Evolutionary conservation across 495 filamentous ascomycete genomes (phyloP).

Genomic region (Hypoxylon trugodes): DNA sequence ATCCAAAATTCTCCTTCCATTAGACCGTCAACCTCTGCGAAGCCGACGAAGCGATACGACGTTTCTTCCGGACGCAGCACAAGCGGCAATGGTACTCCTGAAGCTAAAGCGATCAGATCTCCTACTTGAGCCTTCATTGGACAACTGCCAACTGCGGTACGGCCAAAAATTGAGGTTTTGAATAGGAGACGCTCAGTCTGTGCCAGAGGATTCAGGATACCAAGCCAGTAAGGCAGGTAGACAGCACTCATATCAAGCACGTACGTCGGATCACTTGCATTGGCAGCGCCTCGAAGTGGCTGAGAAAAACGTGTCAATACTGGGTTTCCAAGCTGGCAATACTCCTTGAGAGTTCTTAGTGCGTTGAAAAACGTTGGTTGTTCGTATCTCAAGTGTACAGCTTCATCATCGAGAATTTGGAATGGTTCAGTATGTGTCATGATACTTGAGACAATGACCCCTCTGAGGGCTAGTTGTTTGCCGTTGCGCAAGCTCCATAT

Average conservation of each 20-base stretch:
- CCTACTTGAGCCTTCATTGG: neutral
- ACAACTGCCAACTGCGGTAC: neutral
- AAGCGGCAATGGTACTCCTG: slow-evolving; percentile 6
- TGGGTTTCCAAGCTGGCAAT: neutral
- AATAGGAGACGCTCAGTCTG: neutral
- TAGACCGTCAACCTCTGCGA: slow-evolving; percentile 13
- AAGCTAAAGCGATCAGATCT: slow-evolving; percentile 1
- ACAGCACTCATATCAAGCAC: neutral
- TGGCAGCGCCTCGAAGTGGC: neutral
- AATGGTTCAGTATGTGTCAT: neutral
- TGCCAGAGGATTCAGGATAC: neutral
- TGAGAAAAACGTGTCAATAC: slow-evolving; percentile 3
- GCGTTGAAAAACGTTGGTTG: neutral
- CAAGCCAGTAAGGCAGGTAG: neutral
- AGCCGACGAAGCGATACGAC: slow-evolving; percentile 4
- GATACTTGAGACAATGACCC: slow-evolving; percentile 5
- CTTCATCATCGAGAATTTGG: slow-evolving; percentile 4
- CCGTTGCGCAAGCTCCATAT: neutral
- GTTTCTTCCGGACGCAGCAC: slow-evolving; percentile 5
- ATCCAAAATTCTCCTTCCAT: slow-evolving; percentile 5
- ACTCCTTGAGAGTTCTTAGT: neutral
- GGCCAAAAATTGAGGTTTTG: neutral
- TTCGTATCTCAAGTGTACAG: neutral
- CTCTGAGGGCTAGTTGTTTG: neutral
- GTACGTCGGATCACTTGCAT: neutral